Evolutionary conservation across 192 early-diverging fungal genomes (phyloP), one percentile per base, ranked within the genome.

Genomic region (Piromyces finnis): DNA sequence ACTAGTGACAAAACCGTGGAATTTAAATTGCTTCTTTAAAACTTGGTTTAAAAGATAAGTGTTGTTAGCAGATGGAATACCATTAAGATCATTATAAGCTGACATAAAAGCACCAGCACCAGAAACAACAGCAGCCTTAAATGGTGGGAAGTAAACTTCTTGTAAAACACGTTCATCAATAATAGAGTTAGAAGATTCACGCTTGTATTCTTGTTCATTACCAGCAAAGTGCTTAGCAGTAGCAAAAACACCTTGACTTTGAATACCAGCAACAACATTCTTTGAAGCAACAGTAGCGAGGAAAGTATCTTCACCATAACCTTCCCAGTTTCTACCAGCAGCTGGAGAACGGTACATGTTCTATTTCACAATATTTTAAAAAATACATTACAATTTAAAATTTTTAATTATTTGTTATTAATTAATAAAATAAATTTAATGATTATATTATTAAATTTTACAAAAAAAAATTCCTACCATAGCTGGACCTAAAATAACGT

Each of bases 31-130:
- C 7, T 79, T 78, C 35, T 85, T 93, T 78, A 77, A 92, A 78
- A 29, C 90, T 30, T 29, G 79, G 51, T 28, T 88, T 87, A 39
- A 92, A 79, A 36, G 84, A 29, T 18, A 82, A n/a, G n/a, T 85
- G 77, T 82, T 86, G 86, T 81, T 90, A 86, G 83, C 91, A 93
- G 4, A 87, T 85, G 51, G 51, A 26, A 78, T 87, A 85, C 84
- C 82, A 82, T 93, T 91, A n/a, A 93, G n/a, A 28, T 32, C 27
- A 79, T 92, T 92, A 85, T 92, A 92, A 14, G 85, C 29, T 78
- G 91, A 90, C 91, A 92, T 92, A 30, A 92, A 78, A 28, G 90
- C 83, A 78, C 79, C 88, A 29, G 85, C 86, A 35, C 89, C 92
- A 78, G 86, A 88, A 51, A 88, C 90, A 26, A 87, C 79, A 27